Evolutionary conservation across 2,329 filamentous ascomycete genomes (phyloP), one percentile per base, ranked within the genome.

Genomic region (Scytalidium lignicola): DNA sequence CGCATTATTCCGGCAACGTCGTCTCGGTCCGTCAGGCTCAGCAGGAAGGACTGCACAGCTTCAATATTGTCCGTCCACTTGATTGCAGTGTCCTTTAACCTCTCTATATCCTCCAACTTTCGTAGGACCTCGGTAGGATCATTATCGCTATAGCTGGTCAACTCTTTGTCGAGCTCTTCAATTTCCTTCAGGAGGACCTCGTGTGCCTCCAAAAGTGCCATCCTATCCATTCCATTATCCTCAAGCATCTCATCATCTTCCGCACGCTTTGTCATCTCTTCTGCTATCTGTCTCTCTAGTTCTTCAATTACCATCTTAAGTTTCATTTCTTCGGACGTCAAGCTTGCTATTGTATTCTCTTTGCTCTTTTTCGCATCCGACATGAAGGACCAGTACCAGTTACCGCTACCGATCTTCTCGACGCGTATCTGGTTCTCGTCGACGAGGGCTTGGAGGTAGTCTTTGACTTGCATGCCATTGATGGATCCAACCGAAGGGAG

Each of bases 381-480:
- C 17, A 67, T 71, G 62, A 86, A 86, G 54, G 74, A 77, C 83
- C 83, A 87, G 67, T 86, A 86, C 83, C 83, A 87, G 63, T 86
- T 86, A 22, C 81, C 82, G 54, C 74, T 83, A 41, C 83, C 83
- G 58, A 87, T 86, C 65, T 86, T 86, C 68, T 86, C 83, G 22
- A 84, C 77, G 17, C 75, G 74, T 52, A 86, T 76, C 57, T 76
- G 74, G 58, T 72, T 73, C 49, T 86, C 83, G 58, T 85, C 80
- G 8, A 72, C 69, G 18, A 86, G 73, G 3, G 74, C 70, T 62
- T 84, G 80, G 17, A 86, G 68, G 60, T 82, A 84, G 58, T 86
- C 83, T 65, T 84, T 85, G 42, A 83, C 79, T 61, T 83, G 79
- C 74, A 86, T 84, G 54, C 74, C 71, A 57, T 80, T 82, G 68